Evolutionary conservation across 2,329 filamentous ascomycete genomes (phyloP), one percentile per base, ranked within the genome.

Genomic region (Metarhizium rileyi): DNA sequence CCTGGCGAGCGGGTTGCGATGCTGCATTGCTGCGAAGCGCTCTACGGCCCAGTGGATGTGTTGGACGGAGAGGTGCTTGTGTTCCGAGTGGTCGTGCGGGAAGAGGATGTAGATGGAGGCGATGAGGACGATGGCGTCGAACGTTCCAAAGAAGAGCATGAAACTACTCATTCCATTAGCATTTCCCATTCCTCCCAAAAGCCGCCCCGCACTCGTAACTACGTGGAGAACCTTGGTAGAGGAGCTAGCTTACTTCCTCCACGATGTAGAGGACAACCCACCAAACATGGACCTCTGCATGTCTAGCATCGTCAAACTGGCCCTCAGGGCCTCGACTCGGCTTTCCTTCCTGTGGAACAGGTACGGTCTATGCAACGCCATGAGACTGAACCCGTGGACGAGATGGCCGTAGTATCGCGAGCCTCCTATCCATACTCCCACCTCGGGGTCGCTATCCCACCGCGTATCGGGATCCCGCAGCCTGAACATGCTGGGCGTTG

Each of bases 101-200:
- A 81, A 81, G 8, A 83, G 60, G 30, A 83, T 81, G 58, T 77
- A 81, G 28, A 83, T 75, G 18, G 77, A 75, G 0, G 80, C 75
- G 48, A 82, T 70, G 49, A 83, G 68, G 16, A 83, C 77, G 20
- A 82, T 74, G 14, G 80, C 80, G 56, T 84, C 80, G 52, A 84
- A 83, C 6, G 77, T 82, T 47, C 77, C 78, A 47, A 81, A 81
- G 59, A 83, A 82, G 3, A 83, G 67, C 16, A 73, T 69, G 55
- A 78, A 78, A 23, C 68, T 72, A 43, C 16, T 41, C 4, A 4
- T 8, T 5, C 14, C 22, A 20, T 23, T 18, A 45, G 18, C n/a
- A 45, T 28, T 45, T 45, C 5, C 5, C 23, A 26, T 30, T 18
- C 12, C 18, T 20, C 2, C 58, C 16, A 5, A 20, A 12, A 30